Conservation (phyloP, 352 stramenopile species). For the Globisporangium solare region DNA sequence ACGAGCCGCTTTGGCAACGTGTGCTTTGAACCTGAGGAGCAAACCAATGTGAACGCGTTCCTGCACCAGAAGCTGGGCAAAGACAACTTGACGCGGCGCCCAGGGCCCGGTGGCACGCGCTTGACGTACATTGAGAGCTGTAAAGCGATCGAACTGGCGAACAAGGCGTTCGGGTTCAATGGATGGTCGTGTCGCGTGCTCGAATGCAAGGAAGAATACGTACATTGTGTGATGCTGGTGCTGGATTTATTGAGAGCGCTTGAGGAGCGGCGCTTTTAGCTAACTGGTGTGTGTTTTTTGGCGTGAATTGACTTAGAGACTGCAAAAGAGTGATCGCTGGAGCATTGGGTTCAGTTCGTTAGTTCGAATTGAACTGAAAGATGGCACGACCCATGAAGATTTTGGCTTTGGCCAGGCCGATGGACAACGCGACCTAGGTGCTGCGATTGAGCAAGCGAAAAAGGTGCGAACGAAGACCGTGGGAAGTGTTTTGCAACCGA, state of each 20-base stretch:
- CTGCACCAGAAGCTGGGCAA: conserved; percentile 83
- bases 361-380: conserved; percentile 83
- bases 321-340: conserved; percentile 70
- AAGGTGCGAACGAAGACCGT: conserved; percentile 28
- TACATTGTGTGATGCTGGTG: conserved; percentile 22
- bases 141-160: conserved; percentile 86
- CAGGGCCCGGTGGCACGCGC: conserved; percentile 63
- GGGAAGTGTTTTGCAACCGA: background rate
- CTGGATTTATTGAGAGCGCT: background rate
- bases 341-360: conserved; percentile 73
- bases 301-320: conserved; percentile 25
- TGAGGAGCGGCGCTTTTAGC: background rate
- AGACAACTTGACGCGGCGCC: conserved; percentile 56
- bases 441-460: conserved; percentile 79
- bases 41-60: conserved; percentile 60
- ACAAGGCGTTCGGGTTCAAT: conserved; percentile 87
- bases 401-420: conserved; percentile 78
- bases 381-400: conserved; percentile 80
- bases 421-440: conserved; percentile 66
- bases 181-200: conserved; percentile 82
- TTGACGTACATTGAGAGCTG: conserved; percentile 88
- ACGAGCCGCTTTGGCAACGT: conserved; percentile 51
- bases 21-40: conserved; percentile 40
- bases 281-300: background rate
- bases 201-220: conserved; percentile 84